Base-by-base conservation (phyloP, 2,329 filamentous ascomycete genomes). In the Emmonsia crescens region DNA sequence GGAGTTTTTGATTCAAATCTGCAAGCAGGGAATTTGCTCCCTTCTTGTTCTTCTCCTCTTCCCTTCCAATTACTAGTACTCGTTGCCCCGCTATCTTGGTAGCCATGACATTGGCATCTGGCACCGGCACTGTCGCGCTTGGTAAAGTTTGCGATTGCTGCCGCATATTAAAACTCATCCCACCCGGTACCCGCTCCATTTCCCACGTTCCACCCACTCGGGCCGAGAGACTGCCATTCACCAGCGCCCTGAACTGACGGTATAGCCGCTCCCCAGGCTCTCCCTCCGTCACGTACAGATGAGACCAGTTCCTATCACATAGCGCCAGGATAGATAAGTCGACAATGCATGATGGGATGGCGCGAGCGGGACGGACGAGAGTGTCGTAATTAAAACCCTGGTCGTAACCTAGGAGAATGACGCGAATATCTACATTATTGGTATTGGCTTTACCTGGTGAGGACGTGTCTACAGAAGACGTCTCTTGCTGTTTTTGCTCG, bases 211-310 rank as follows among this genome's bases (percentile, higher is more conserved):
- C 60, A 40, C 60, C 60, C 9, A 62, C 56, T 31, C 60, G 36
- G 19, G 56, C 14, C 16, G 54, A 59, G 36, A 62, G 56, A 16
- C 19, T 51, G 9, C 60, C 49, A 24, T 62, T 62, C 42, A 62
- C 55, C 29, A 62, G 27, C 24, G 42, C 33, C 29, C 29, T 62
- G n/a, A 62, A 62, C 48, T 62, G 60, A 6, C 44, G 42, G 27
- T 62, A 59, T n/a, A 62, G 44, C 10, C 60, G 60, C 29, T 62
- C 60, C 16, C 60, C 60, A 14, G 60, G 60, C 27, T 62, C 60
- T 19, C 60, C 60, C 31, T 62, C 56, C 12, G 56, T 56, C n/a
- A 62, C 60, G 24, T 57, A 59, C n/a, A 62, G 24, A 33, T 59
- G 60, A 16, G 60, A 57, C 60, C 60, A 62, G 9, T 59, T 62